phyloP scores from a whole-genome alignment of 352 stramenopile species.

The Phytophthora multivora region DNA sequence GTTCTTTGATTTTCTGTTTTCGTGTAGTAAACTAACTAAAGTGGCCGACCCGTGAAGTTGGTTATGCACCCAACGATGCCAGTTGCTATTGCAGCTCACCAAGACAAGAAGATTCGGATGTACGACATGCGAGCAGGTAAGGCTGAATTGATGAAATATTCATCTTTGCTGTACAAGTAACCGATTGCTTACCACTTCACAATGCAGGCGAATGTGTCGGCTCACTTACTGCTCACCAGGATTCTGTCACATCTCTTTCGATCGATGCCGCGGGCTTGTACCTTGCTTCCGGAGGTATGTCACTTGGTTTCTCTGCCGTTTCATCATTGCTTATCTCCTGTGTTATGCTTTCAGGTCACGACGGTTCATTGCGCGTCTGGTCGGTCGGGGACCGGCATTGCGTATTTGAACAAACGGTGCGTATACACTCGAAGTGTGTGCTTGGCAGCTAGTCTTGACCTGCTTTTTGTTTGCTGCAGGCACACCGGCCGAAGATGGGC shows the following conservation, averaged over 20 bases:
- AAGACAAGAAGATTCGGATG: conserved; percentile 84
- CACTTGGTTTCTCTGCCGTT: neutral
- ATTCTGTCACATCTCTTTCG: conserved; percentile 80
- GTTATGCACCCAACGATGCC: conserved; percentile 85
- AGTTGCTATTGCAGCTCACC: conserved; percentile 78
- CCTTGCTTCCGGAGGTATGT: conserved; percentile 68
- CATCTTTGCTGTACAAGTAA: neutral
- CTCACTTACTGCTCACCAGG: conserved; percentile 78
- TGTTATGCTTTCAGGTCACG: conserved; percentile 53
- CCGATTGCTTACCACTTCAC: neutral
- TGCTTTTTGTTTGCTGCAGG: conserved; percentile 33
- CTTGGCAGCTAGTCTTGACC: neutral
- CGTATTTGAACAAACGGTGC: conserved; percentile 85
- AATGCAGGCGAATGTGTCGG: conserved; percentile 74
- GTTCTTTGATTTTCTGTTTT: neutral
- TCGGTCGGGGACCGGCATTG: conserved; percentile 82
- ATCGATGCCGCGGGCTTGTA: conserved; percentile 81
- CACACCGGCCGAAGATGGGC: conserved; percentile 79
- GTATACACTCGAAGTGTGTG: conserved; percentile 4
- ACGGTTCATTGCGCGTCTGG: conserved; percentile 86
- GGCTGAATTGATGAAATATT: neutral
- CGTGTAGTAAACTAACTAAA: neutral
- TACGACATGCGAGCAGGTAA: conserved; percentile 81
- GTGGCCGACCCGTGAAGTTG: conserved; percentile 27
- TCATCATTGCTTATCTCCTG: conserved; percentile 3